Base-by-base conservation (phyloP, 176 grass and related monocot genomes). In the Oryza brachyantha region DNA sequence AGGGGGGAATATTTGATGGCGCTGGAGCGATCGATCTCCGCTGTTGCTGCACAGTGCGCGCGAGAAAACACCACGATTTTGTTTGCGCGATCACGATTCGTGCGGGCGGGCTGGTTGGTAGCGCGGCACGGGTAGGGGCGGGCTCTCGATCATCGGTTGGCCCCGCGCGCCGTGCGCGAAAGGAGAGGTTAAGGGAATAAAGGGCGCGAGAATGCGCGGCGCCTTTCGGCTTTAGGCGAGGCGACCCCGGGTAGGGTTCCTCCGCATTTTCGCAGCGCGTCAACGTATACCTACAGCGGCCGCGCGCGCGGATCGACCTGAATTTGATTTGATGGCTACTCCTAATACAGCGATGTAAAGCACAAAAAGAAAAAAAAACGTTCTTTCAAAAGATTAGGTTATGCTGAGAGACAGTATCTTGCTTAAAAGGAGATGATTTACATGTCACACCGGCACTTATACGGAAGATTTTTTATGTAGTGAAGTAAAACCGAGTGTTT, bases 11-110 rank as follows among this genome's bases (percentile, higher is more conserved):
- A 57, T 57, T 57, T 10, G 19, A 3, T 57, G 52, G 7, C 2
- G n/a, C n/a, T n/a, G 48, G 48, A 21, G 1, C n/a, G 48, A 50
- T 50, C 46, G 45, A 52, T 55, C 52, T 24, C 21, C n/a, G 7
- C 52, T 57, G 7, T 57, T 82, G 60, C 60, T 16, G 36, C 76
- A 66, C 67, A 85, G 45, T 27, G 5, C 8, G 26, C n/a, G n/a
- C n/a, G n/a, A n/a, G n/a, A 35, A 43, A 13, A 34, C 65, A 34
- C 25, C 55, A 12, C 25, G 10, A 46, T 34, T 73, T 85, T 73
- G 83, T 85, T 66, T 57, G 68, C 73, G 76, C 83, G 76, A 66
- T 58, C 59, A 79, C 43, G 45, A 79, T 41, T 35, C 13, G 75
- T 11, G 75, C 67, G 66, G 66, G 9, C 29, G 12, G 16, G 1